phyloP scores from a whole-genome alignment of 1,284 basidiomycete genomes.

The Leccinum solheimii region DNA sequence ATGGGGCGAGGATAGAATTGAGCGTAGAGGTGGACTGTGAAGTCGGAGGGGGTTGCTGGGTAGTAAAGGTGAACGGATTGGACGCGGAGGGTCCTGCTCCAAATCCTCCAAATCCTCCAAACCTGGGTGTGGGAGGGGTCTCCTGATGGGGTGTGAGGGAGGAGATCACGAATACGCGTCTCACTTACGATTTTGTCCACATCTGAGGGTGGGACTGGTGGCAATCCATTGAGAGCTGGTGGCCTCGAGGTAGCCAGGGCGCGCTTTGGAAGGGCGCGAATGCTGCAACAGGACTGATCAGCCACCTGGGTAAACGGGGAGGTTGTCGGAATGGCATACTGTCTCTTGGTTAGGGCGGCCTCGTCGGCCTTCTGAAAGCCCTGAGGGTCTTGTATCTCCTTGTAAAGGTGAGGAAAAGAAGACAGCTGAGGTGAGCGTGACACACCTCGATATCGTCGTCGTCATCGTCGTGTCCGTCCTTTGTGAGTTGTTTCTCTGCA shows the following conservation, averaged over 20 bases:
- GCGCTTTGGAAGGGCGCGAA: slow-evolving; percentile 59
- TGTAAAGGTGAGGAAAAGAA: slow-evolving; percentile 10
- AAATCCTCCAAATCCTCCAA: slow-evolving; percentile 51
- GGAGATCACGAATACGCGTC: slow-evolving; percentile 13
- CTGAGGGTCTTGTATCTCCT: slow-evolving; percentile 45
- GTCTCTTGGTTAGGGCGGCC: slow-evolving; percentile 47
- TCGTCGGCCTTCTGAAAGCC: slow-evolving; percentile 62
- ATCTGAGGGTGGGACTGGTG: slow-evolving; percentile 15
- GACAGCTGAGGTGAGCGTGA: neutral
- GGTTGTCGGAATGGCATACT: slow-evolving; percentile 39
- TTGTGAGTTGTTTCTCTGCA: slow-evolving; percentile 72
- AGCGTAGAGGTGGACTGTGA: slow-evolving; percentile 25
- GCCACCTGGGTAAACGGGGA: neutral
- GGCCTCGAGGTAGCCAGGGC: slow-evolving; percentile 24
- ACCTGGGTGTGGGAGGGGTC: slow-evolving; percentile 38
- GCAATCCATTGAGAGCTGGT: slow-evolving; percentile 28
- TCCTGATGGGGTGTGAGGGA: slow-evolving; percentile 21
- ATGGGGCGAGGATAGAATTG: slow-evolving; percentile 16
- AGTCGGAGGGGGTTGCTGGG: slow-evolving; percentile 17
- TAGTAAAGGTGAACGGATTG: slow-evolving; percentile 37
- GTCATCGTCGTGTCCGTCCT: slow-evolving; percentile 51
- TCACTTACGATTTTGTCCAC: slow-evolving; percentile 28
- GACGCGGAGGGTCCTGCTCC: slow-evolving; percentile 34
- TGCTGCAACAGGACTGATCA: slow-evolving; percentile 40
- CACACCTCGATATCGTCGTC: slow-evolving; percentile 38